phyloP scores from a whole-genome alignment of 768 basidiomycete genomes.

The Suillus clintonianus region DNA sequence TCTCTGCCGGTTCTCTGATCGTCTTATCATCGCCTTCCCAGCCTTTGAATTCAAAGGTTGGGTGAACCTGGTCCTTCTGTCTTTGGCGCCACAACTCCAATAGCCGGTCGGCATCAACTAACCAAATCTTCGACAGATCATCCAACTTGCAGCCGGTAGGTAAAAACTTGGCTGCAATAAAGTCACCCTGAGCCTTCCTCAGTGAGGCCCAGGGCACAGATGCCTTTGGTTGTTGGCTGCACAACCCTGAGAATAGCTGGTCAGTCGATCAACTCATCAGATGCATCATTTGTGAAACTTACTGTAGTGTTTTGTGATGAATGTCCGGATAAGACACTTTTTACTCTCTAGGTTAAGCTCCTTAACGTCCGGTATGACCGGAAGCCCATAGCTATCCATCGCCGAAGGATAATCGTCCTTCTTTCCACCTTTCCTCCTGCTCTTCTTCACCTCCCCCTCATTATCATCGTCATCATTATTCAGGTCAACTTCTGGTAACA shows the following conservation, averaged over 20 bases:
- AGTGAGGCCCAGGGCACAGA: neutral
- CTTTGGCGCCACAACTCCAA: neutral
- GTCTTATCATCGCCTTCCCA: neutral
- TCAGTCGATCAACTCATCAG: neutral
- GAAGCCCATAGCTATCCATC: neutral
- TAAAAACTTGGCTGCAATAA: neutral
- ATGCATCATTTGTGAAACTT: neutral
- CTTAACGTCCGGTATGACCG: neutral
- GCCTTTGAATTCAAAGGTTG: neutral
- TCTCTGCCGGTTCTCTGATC: neutral
- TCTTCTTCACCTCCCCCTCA: neutral
- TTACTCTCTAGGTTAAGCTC: neutral
- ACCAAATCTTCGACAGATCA: neutral
- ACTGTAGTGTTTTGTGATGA: neutral
- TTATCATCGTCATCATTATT: neutral
- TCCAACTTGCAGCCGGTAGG: neutral
- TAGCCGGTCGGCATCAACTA: neutral
- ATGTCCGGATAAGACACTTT: neutral
- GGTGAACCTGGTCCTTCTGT: neutral
- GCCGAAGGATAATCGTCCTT: neutral
- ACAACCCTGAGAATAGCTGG: neutral
- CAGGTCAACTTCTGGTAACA: neutral
- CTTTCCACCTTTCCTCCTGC: neutral
- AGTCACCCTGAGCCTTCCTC: neutral
- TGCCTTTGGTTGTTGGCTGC: neutral